Evolutionary conservation across 1,139 yeast species (phyloP), one percentile per base, ranked within the genome.

Genomic region (Kurtzmaniella quercitrusa): DNA sequence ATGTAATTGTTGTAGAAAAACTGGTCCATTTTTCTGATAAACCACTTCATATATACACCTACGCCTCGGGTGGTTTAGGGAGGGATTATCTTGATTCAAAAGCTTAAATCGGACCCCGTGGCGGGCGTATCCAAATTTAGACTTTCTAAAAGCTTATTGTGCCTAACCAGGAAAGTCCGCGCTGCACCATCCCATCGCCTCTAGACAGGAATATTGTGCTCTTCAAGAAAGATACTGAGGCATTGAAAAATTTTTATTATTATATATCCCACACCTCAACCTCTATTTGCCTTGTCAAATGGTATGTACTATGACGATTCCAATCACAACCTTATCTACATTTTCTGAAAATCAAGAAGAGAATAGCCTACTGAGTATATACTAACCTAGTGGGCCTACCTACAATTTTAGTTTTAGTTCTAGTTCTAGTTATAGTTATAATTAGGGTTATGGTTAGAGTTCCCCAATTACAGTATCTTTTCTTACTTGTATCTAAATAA

Each of bases 281-380:
- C n/a, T n/a, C n/a, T n/a, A n/a, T n/a, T 16, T 5, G 11, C 19
- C 8, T 34, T 11, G 31, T n/a, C 16, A 15, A 4, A 37, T 9
- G 17, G 46, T 43, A 43, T 43, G 41, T 41, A 27, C 46, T 17
- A 36, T 43, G 46, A 43, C 12, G 46, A 43, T 34, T 21, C 17
- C 10, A 31, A 18, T 25, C 27, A 40, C 42, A 45, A 43, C 46
- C 46, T 43, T 43, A 43, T 43, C 46, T 43, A 43, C 46, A 43
- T 43, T 43, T 21, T 39, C 46, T 43, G 46, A 43, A 2, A 16
- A 25, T 40, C 34, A 43, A 40, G 46, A 43, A 43, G 46, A 43
- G 31, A 40, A 27, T 36, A 37, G 27, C 25, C 39, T 33, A 37
- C 46, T 43, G 46, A 43, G 46, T 37, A 17, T 27, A 41, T 43